Evolutionary conservation across 106 monocot species (phyloP).

Genomic region (Narthecium ossifragum): DNA sequence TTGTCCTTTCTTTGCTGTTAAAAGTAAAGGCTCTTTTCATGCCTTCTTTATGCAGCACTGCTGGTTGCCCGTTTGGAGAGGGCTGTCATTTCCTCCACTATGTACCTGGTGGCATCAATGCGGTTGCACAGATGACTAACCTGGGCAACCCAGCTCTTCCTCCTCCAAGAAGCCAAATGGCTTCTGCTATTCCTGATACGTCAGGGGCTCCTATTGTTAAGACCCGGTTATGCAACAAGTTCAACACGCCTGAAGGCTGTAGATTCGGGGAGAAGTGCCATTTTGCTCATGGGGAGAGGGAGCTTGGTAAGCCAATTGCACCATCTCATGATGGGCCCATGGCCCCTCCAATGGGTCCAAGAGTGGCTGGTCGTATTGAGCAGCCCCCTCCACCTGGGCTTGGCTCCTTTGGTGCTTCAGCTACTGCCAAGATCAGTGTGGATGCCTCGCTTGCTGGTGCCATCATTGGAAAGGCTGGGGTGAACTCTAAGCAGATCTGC

Average conservation of each 20-base stretch:
- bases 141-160: slow-evolving; percentile 20
- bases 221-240: slow-evolving; percentile 57
- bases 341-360: slow-evolving; percentile 17
- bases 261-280: slow-evolving; percentile 66
- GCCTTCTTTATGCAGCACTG: slow-evolving; percentile 54
- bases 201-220: slow-evolving; percentile 27
- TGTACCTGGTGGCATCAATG: slow-evolving; percentile 64
- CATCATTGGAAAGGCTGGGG: slow-evolving; percentile 73
- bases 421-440: slow-evolving; percentile 74
- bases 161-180: slow-evolving; percentile 31
- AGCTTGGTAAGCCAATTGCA: slow-evolving; percentile 43
- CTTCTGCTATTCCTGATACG: slow-evolving; percentile 16
- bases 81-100: slow-evolving; percentile 71
- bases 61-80: slow-evolving; percentile 75
- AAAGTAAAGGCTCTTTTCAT: no score
- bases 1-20: no score
- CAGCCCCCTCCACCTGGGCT: slow-evolving; percentile 10
- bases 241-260: slow-evolving; percentile 57
- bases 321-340: slow-evolving; percentile 15
- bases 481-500: slow-evolving; percentile 70
- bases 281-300: slow-evolving; percentile 69
- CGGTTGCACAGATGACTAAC: slow-evolving; percentile 49
- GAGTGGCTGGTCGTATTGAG: slow-evolving; percentile 21
- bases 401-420: slow-evolving; percentile 57
- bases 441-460: slow-evolving; percentile 77